Evolutionary conservation across 2,329 filamentous ascomycete species (phyloP), one percentile per base, ranked within the genome.

Genomic region (Verticillium nubilum): DNA sequence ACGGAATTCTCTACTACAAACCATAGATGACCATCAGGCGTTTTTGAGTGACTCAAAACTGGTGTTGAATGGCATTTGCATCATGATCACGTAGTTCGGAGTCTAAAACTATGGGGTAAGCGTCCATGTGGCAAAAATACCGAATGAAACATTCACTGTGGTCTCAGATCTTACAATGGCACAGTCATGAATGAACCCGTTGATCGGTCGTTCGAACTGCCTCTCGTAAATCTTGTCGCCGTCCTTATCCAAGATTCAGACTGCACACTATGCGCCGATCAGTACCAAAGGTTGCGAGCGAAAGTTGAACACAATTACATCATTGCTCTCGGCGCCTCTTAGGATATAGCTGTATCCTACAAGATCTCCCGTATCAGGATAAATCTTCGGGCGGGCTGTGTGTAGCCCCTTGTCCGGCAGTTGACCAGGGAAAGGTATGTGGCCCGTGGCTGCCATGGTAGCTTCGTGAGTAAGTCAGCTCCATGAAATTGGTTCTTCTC

Each of bases 161-260:
- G 15, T 31, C 33, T 13, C 10, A 15, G 33, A 12, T 12, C 33
- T 15, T 37, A 37, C 33, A 10, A 76, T 69, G 1, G 69, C 72
- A 57, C 72, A 73, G 58, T 78, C 75, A 62, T 78, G 75, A 15
- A 76, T 74, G 60, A 73, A 70, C 0, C 65, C 73, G 26, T 77
- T 77, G 62, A 79, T 81, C 0, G 80, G 80, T 1, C 78, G 76
- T 62, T 76, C 76, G 59, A 80, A 81, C 74, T 76, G 80, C 5
- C 71, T 66, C 65, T 82, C 80, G 57, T 81, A 74, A 0, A 70
- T 76, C 67, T 79, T 80, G 28, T 62, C 66, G 0, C 79, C 80
- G 3, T 65, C 58, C 0, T 62, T 59, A 13, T 65, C 59, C 4
- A 76, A 52, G 1, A 60, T 61, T 50, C 70, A 76, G 26, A 71